Base-by-base conservation (phyloP, 305 asterid genomes). In the Fraxinus platypoda region DNA sequence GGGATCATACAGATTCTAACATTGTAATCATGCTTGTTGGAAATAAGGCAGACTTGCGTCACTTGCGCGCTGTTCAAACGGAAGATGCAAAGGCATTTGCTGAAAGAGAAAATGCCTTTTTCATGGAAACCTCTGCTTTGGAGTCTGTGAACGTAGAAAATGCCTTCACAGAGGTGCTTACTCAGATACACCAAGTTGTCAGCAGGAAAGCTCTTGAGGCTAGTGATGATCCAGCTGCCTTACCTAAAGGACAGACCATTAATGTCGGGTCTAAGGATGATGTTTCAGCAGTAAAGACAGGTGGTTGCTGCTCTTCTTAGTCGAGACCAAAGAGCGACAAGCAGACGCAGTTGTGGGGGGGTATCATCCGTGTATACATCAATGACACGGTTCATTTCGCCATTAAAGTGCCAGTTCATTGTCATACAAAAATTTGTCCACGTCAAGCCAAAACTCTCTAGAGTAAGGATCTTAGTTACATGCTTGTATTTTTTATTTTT, bases 161-260 rank as follows among this genome's bases (percentile, higher is more conserved):
- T 52, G 23, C 64, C 23, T 52, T 52, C 25, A 52, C 64, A 52
- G 64, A 52, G 25, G 64, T 52, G 8, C 64, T 52, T 52, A 52
- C 64, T 52, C 64, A n/a, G 64, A 52, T 52, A 52, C 64, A 52
- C n/a, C 64, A 52, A 17, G 64, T 52, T 52, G 83, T 81, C 28
- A 81, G 87, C 81, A 84, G 72, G 78, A 84, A 81, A 78, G 81
- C 87, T 43, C 87, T 84, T 17, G 87, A 84, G 62, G 85, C 76
- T 19, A 82, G 85, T 31, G 80, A 78, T 78, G 87, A 84, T 35
- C 80, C 80, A 0, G 80, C 83, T 4, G 62, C 87, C 9, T 72
- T 81, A 80, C 87, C 87, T 6, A 81, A 84, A 62, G 87, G 87
- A 2, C 83, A 78, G 83, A 81, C 87, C 8, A 81, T 84, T 78